Evolutionary conservation across 2,329 filamentous ascomycete species (phyloP).

Genomic region (Monilinia laxa): DNA sequence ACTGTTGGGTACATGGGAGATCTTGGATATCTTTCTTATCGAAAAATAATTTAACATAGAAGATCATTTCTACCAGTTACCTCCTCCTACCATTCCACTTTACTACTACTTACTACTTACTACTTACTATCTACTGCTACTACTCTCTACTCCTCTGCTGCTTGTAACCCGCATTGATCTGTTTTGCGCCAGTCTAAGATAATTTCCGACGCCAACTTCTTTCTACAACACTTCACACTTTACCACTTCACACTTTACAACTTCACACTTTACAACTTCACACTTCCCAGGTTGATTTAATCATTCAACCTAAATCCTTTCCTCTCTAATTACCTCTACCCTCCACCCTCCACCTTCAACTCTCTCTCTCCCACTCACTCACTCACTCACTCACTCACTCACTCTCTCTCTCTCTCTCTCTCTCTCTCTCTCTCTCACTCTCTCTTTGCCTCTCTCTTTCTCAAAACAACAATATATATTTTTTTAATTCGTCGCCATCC

Average conservation of each 20-base stretch:
- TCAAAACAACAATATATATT: background rate
- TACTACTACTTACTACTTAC: background rate
- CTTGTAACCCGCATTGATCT: slow-evolving; percentile 14
- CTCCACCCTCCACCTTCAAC: too few species aligned
- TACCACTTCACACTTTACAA: too few species aligned
- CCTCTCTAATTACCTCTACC: background rate
- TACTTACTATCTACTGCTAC: background rate
- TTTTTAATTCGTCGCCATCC: background rate
- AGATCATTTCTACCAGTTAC: too few species aligned
- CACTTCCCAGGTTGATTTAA: background rate
- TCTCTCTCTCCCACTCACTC: background rate
- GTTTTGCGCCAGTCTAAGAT: slow-evolving; percentile 13
- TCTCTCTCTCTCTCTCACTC: background rate
- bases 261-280: too few species aligned
- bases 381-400: background rate
- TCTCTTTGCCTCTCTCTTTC: too few species aligned
- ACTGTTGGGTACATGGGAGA: too few species aligned
- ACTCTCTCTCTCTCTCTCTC: background rate
- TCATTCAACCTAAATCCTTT: background rate
- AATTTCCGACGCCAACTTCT: slow-evolving; percentile 18
- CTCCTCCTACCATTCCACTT: too few species aligned
- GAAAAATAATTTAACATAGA: too few species aligned
- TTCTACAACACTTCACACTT: too few species aligned
- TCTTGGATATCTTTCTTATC: too few species aligned
- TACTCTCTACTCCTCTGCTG: background rate